Percentiles rank a stretch among this genome's conserved stretches.
These are phyloP conservation scores for Physocladia obscura DNA, from an alignment of 192 early-diverging fungal species.

Conservation along the genomic window DNA sequence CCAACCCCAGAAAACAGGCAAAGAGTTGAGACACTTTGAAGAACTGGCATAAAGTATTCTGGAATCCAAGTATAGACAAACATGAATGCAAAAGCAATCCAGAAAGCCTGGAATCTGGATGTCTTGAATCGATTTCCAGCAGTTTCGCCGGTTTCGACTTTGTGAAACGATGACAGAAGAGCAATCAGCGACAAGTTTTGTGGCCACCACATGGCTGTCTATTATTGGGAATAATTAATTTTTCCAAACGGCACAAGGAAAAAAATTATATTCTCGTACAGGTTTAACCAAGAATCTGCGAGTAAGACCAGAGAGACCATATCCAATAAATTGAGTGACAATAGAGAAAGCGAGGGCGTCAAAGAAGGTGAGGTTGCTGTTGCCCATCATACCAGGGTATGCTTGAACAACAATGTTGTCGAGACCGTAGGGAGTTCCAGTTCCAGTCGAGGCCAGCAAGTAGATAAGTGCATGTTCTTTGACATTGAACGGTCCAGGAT, in stretches of 20 bases:
- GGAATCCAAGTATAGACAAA: slow-evolving; percentile 12
- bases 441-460: background rate
- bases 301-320: slow-evolving; percentile 62
- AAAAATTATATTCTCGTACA: slow-evolving; percentile 70
- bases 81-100: slow-evolving; percentile 12
- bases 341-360: background rate
- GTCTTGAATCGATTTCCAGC: too few relatives aligned
- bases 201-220: too few relatives aligned
- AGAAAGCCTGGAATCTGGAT: slow-evolving; percentile 1
- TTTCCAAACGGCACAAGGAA: slow-evolving; percentile 80
- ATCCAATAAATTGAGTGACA: slow-evolving; percentile 18
- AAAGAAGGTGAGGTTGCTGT: too few relatives aligned
- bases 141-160: background rate
- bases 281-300: slow-evolving; percentile 65
- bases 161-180: slow-evolving; percentile 17
- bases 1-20: slow-evolving; percentile 5
- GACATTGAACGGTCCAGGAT: slow-evolving; percentile 82
- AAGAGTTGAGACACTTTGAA: background rate
- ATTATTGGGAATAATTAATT: too few relatives aligned
- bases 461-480: slow-evolving; percentile 84
- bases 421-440: background rate
- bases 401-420: slow-evolving; percentile 4
- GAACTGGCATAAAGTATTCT: slow-evolving; percentile 7
- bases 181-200: slow-evolving; percentile 38
- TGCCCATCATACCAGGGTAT: background rate